Conservation (phyloP, 805 yeast genomes). For the Spathaspora sp. region DNA sequence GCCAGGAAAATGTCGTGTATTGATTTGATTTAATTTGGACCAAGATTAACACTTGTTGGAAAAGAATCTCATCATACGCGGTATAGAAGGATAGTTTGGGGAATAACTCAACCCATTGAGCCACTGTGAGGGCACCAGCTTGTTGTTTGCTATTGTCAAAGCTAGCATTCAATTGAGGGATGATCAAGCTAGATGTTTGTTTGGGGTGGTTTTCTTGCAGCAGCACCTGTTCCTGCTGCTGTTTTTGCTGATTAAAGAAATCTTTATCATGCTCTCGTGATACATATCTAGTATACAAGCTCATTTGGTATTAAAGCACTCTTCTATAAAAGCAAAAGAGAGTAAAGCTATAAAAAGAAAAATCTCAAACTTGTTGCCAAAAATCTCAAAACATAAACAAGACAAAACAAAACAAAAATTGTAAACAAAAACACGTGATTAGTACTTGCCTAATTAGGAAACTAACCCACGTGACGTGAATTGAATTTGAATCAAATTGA, state of each 20-base stretch:
- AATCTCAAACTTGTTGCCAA: neutral
- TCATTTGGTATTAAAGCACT: slow-evolving; percentile 19
- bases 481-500: no score
- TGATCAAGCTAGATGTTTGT: slow-evolving; percentile 7
- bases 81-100: slow-evolving; percentile 50
- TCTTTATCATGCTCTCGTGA: slow-evolving; percentile 32
- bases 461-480: neutral
- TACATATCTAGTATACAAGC: slow-evolving; percentile 36
- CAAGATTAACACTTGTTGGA: slow-evolving; percentile 45
- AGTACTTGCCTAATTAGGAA: neutral
- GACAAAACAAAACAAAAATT: no score
- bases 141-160: slow-evolving; percentile 15
- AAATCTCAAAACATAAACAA: neutral
- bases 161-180: slow-evolving; percentile 24
- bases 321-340: neutral
- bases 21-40: slow-evolving; percentile 49
- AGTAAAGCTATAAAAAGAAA: neutral
- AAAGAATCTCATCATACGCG: slow-evolving; percentile 51
- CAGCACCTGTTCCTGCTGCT: no score
- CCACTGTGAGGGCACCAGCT: slow-evolving; percentile 5
- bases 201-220: no score
- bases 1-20: slow-evolving; percentile 53
- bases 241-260: slow-evolving; percentile 6
- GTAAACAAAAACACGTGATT: slow-evolving; percentile 3
- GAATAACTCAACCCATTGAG: slow-evolving; percentile 38